Conservation (phyloP, 768 basidiomycete species). For the Suillus occidentalis region DNA sequence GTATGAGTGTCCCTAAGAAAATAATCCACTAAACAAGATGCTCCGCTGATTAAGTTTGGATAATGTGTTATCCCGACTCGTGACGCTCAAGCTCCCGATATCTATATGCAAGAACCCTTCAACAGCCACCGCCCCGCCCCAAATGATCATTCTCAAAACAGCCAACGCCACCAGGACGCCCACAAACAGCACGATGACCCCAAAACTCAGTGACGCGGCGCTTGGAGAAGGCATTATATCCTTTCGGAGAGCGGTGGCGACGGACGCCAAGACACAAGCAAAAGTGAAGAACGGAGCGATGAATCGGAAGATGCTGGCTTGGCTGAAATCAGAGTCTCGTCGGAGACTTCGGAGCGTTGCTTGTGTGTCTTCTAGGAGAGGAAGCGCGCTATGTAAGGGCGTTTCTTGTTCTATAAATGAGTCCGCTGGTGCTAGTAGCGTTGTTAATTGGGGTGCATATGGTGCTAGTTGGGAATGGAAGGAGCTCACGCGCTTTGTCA, state of each 20-base stretch:
- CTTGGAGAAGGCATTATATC: not conserved
- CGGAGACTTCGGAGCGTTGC: slow-evolving; percentile 6
- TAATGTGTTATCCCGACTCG: not conserved
- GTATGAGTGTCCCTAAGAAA: not conserved
- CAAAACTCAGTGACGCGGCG: not conserved
- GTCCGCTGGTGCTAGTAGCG: not conserved
- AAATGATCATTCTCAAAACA: slow-evolving; percentile 8
- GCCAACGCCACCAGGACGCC: not conserved
- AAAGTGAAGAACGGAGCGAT: slow-evolving; percentile 10
- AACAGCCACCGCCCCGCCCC: slow-evolving; percentile 1
- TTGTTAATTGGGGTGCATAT: too few species aligned
- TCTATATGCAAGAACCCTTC: slow-evolving; percentile 6
- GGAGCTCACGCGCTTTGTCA: not conserved
- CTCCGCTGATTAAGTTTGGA: not conserved
- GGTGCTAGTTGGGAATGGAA: not conserved
- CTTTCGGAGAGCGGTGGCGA: slow-evolving; percentile 5
- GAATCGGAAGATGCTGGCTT: slow-evolving; percentile 5
- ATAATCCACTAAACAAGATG: slow-evolving; percentile 9
- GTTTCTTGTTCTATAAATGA: not conserved
- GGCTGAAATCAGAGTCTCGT: slow-evolving; percentile 6
- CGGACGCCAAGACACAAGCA: slow-evolving; percentile 4
- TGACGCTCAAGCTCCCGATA: not conserved
- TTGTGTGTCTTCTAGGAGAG: slow-evolving; percentile 6
- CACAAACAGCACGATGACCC: not conserved
- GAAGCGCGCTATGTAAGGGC: slow-evolving; percentile 1